Evolutionary conservation across 2,329 filamentous ascomycete species (phyloP), one percentile per base, ranked within the genome.

Genomic region (Aureobasidium sp.): DNA sequence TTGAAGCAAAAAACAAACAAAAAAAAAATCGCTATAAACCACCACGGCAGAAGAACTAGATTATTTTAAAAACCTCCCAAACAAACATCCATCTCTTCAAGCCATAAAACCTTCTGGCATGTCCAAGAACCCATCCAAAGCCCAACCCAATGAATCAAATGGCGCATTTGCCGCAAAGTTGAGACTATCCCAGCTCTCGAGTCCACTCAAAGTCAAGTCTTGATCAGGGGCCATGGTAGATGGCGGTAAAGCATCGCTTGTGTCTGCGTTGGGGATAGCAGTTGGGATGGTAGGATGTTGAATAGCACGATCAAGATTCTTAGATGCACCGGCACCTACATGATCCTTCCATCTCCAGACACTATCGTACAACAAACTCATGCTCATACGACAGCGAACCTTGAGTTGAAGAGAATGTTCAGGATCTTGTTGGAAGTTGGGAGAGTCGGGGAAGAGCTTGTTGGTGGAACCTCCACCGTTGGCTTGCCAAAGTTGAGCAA

Each of bases 61-160:
- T 12, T 10, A n/a, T 14, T 11, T 30, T 14, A n/a, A 12, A 30
- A 8, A 22, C 17, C 40, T 11, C n/a, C n/a, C 10, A 2, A 24
- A 22, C 6, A 16, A 16, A 30, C 14, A 49, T 6, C 6, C 24
- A 14, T 34, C 22, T 6, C 3, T 16, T 7, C 12, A 51, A 41
- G 48, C 51, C 44, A 58, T 54, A n/a, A 57, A 57, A 8, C 56
- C 49, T 27, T 55, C 53, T 1, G 87, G 88, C 65, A 91, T 86
- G 65, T 90, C 86, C 56, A 93, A 76, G 29, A 91, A 75, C 12
- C 88, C 88, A 67, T 96, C 90, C 56, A 96, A 74, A 75, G 95
- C 89, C 90, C 90, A 96, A 67, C 91, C 88, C 62, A 95, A 78
- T 1, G 90, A 88, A 69, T 95, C 90, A 64, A 95, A 95, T 57